phyloP scores from a whole-genome alignment of 176 grass and related monocot species.

The Tillandsia leiboldiana region DNA sequence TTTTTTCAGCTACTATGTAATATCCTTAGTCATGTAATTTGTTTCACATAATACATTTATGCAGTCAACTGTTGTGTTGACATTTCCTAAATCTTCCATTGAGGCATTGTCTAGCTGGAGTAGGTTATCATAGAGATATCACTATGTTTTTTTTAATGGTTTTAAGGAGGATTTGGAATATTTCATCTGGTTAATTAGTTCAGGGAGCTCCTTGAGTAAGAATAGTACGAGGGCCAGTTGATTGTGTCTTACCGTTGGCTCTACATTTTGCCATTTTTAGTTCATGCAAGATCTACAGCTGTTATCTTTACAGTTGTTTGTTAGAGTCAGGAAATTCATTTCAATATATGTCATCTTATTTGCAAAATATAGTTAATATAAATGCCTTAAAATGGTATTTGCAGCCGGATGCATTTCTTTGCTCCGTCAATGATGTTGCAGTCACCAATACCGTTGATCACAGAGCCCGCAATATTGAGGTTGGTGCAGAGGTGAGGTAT shows the following conservation, averaged over 20 bases:
- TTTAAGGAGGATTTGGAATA: not conserved
- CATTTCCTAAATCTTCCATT: not conserved
- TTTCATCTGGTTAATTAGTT: not conserved
- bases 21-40: not conserved
- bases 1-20: not conserved
- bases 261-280: not conserved
- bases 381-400: slow-evolving; percentile 25
- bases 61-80: no score
- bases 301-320: not conserved
- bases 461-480: slow-evolving; percentile 59
- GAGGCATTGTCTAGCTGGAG: not conserved
- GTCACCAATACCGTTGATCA: slow-evolving; percentile 55
- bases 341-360: slow-evolving; percentile 14
- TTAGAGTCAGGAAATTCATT: slow-evolving; percentile 1
- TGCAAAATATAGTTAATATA: slow-evolving; percentile 2
- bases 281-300: not conserved
- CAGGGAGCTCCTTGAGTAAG: not conserved
- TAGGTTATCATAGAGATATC: not conserved
- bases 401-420: slow-evolving; percentile 75
- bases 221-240: not conserved
- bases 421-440: slow-evolving; percentile 74
- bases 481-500: slow-evolving; percentile 73
- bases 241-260: not conserved
- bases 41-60: no score
- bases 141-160: not conserved